These are phyloP conservation scores for Beauveria sp. DNA, from an alignment of 2,329 filamentous ascomycete genomes.

Conservation along the genomic window DNA sequence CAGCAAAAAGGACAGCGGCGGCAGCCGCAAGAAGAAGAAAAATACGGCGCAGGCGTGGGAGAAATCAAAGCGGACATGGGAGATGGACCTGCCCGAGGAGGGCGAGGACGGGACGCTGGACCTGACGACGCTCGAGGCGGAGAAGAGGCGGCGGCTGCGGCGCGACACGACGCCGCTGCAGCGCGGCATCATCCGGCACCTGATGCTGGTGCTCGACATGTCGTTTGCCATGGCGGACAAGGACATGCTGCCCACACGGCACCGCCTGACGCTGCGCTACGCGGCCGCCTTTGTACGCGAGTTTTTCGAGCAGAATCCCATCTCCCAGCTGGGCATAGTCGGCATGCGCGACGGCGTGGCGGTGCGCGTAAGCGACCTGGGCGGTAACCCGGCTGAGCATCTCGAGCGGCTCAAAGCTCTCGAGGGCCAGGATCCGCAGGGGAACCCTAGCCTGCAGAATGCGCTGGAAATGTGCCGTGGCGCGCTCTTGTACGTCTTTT, in stretches of 20 bases:
- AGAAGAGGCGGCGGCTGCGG: constrained; percentile 72
- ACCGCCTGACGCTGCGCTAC: constrained; percentile 74
- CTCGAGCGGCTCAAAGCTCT: constrained; percentile 66
- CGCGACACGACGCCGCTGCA: constrained; percentile 94
- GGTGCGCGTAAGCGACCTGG: constrained; percentile 77
- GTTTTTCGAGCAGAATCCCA: constrained; percentile 98
- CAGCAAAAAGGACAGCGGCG: not conserved
- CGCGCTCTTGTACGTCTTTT: constrained; percentile 61
- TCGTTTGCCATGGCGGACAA: constrained; percentile 93
- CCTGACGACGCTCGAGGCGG: constrained; percentile 71
- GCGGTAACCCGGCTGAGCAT: constrained; percentile 85
- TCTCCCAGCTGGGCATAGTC: constrained; percentile 86
- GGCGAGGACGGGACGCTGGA: constrained; percentile 72
- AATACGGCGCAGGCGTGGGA: constrained; percentile 54
- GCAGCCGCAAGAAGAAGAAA: constrained; percentile 21
- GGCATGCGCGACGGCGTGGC: constrained; percentile 92
- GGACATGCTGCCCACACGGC: constrained; percentile 82
- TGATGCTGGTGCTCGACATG: constrained; percentile 85
- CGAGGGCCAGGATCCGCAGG: constrained; percentile 59
- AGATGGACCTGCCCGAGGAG: constrained; percentile 60
- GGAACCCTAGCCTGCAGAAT: constrained; percentile 81
- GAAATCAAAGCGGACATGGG: constrained; percentile 60
- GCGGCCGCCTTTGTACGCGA: constrained; percentile 83
- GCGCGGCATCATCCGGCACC: constrained; percentile 93
- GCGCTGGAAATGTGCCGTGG: constrained; percentile 92